A percentile compares a stretch with the other conserved stretches of the same genome.
Evolutionary conservation across 371 early-diverging fungal species (phyloP).

Genomic region (Nematocida sp.): DNA sequence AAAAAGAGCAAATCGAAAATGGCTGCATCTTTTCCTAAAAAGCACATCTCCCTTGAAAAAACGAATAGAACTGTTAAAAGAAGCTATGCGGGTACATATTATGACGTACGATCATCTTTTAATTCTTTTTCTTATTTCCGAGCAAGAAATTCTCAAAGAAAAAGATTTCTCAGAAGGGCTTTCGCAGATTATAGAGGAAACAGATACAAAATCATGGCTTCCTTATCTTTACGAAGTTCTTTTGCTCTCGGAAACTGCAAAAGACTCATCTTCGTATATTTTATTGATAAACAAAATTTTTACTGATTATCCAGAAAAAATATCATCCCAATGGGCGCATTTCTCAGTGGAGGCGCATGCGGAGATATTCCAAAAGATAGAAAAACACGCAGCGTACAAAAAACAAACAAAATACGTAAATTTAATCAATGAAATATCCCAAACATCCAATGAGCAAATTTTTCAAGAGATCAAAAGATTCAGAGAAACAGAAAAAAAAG

Average conservation of each 20-base stretch:
- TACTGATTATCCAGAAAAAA: too few relatives aligned
- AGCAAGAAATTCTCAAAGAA: too few relatives aligned
- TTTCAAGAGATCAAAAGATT: neutral
- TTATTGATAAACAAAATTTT: too few relatives aligned
- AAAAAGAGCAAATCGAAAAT: neutral
- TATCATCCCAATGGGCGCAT: neutral
- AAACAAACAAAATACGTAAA: neutral
- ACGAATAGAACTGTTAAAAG: neutral
- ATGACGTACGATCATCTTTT: too few relatives aligned
- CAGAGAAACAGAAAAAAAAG: neutral
- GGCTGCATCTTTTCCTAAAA: neutral
- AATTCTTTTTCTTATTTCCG: too few relatives aligned
- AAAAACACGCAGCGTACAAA: neutral
- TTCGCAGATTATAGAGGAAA: neutral
- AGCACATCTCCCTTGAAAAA: neutral
- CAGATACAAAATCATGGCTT: neutral
- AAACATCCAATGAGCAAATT: neutral
- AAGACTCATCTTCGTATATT: too few relatives aligned
- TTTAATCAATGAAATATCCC: neutral
- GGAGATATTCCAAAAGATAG: neutral
- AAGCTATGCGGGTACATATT: too few relatives aligned
- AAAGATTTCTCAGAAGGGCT: too few relatives aligned
- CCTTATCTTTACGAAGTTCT: neutral
- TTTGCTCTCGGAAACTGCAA: too few relatives aligned
- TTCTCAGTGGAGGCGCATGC: neutral